Evolutionary conservation across 306 rosid genomes (phyloP).

Genomic region (Citrullus mucosospermus): DNA sequence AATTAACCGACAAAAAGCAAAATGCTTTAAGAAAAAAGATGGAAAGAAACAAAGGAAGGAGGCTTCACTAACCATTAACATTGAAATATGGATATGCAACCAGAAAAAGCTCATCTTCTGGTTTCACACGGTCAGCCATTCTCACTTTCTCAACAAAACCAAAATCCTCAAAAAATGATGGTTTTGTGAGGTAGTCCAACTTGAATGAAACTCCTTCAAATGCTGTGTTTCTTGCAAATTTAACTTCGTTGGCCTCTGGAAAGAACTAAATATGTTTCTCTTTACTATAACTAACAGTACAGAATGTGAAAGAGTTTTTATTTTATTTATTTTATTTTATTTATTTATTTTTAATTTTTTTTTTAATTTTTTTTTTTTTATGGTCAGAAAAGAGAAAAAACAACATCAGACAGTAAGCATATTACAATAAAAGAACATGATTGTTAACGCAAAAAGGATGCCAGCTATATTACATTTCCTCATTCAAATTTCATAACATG

Average conservation of each 20-base stretch:
- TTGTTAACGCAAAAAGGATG: background rate
- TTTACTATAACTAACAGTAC: slow-evolving; percentile 18
- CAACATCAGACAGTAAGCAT: background rate
- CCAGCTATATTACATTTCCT: background rate
- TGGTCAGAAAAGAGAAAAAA: background rate
- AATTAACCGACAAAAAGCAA: background rate
- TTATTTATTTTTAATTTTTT: no score
- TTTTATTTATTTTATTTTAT: no score
- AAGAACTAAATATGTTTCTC: slow-evolving; percentile 53
- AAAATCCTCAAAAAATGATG: slow-evolving; percentile 87
- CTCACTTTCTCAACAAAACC: slow-evolving; percentile 78
- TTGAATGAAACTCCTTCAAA: slow-evolving; percentile 75
- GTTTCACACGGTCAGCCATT: slow-evolving; percentile 83
- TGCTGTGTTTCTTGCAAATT: slow-evolving; percentile 65
- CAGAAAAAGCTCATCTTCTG: slow-evolving; percentile 71
- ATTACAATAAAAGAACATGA: background rate
- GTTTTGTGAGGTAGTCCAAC: slow-evolving; percentile 91
- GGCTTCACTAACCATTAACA: slow-evolving; percentile 61
- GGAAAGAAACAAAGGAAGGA: background rate
- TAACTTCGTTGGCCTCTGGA: slow-evolving; percentile 93
- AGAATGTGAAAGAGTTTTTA: slow-evolving; percentile 5
- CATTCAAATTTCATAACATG: background rate
- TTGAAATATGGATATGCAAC: slow-evolving; percentile 92
- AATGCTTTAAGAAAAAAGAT: background rate
- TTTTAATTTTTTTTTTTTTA: no score